Conservation (phyloP, 2,329 filamentous ascomycete genomes). For the Aspergillus sojae region DNA sequence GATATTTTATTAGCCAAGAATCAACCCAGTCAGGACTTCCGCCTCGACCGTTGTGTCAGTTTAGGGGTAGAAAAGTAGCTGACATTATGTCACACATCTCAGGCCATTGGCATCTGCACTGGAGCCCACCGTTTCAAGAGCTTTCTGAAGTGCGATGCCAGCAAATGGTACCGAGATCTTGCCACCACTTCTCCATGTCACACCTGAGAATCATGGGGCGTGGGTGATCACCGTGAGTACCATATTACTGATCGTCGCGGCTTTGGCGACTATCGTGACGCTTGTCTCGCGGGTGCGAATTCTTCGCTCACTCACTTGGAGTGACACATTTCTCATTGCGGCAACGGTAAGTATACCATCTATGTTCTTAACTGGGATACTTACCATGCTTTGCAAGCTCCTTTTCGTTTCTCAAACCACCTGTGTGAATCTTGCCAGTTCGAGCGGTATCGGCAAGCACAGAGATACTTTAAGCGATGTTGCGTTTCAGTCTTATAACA, state of each 20-base stretch:
- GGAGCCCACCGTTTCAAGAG: background rate
- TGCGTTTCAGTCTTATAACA: no score
- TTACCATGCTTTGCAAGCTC: no score
- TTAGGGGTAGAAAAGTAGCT: background rate
- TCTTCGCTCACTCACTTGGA: background rate
- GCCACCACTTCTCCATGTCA: conserved; percentile 3
- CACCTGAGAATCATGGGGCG: background rate
- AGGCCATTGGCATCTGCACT: background rate
- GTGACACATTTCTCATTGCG: background rate
- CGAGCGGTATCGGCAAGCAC: no score
- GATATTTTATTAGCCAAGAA: background rate
- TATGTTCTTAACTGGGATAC: no score
- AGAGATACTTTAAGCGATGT: no score
- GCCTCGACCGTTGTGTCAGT: background rate
- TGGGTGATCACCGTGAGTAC: background rate
- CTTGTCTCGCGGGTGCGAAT: conserved; percentile 4
- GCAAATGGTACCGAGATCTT: background rate
- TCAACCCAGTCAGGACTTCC: background rate
- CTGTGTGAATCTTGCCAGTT: no score
- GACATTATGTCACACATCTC: background rate
- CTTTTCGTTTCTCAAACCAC: no score
- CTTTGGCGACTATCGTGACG: background rate
- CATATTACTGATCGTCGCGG: background rate
- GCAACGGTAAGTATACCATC: background rate
- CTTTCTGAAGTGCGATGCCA: background rate